These are phyloP conservation scores for Herpotrichia juniperi DNA, from an alignment of 2,329 filamentous ascomycete species.

Conservation along the genomic window DNA sequence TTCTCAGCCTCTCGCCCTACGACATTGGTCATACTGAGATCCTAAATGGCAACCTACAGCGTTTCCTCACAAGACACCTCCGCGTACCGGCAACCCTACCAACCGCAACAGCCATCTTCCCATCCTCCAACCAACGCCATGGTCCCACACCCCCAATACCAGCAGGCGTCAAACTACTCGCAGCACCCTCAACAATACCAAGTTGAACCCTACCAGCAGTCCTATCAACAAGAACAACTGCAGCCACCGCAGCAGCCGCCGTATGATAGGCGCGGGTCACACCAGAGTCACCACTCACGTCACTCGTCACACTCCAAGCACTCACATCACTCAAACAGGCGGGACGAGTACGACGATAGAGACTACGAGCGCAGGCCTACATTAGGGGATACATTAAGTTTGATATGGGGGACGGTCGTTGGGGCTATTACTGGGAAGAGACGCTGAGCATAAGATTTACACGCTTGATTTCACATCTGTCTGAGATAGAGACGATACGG, in stretches of 20 bases:
- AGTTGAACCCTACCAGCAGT: background rate
- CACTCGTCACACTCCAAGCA: slow-evolving; percentile 12
- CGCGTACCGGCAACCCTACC: background rate
- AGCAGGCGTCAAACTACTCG: background rate
- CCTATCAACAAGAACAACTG: background rate
- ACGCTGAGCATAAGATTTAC: too few species aligned
- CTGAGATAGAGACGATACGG: too few species aligned
- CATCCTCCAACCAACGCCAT: background rate
- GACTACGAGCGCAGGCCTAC: slow-evolving; percentile 24
- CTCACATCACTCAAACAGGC: background rate
- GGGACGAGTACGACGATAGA: slow-evolving; percentile 1
- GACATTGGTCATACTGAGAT: too few species aligned
- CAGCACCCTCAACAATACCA: background rate
- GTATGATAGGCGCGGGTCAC: slow-evolving; percentile 2
- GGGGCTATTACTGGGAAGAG: slow-evolving; percentile 14
- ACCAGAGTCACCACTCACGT: slow-evolving; percentile 14
- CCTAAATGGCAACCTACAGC: too few species aligned
- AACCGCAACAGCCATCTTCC: background rate
- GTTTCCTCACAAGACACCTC: background rate
- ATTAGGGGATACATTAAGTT: slow-evolving; percentile 32
- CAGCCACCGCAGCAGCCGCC: background rate
- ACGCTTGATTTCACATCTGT: too few species aligned
- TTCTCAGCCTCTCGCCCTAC: too few species aligned
- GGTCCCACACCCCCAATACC: slow-evolving; percentile 6
- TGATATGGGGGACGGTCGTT: slow-evolving; percentile 15